Percentiles rank a stretch among this genome's conserved stretches.
Evolutionary conservation across 2,329 filamentous ascomycete genomes (phyloP).

Genomic region (Zymoseptoria pseudotritici): DNA sequence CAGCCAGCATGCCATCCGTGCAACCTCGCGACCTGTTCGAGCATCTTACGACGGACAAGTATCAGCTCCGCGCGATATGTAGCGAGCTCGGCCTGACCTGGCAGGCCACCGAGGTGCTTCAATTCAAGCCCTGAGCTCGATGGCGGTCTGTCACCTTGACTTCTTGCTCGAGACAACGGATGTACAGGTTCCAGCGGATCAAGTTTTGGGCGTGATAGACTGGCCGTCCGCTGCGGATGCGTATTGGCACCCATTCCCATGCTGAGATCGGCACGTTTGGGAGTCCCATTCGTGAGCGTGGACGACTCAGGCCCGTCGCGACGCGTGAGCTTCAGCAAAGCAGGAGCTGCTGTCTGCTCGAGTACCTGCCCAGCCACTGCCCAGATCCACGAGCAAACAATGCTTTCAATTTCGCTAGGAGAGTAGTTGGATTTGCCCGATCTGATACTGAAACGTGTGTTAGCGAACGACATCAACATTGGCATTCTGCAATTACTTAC

Average conservation of each 20-base stretch:
- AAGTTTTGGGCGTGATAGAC: slow-evolving; percentile 12
- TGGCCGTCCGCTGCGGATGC: slow-evolving; percentile 26
- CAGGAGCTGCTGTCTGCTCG: slow-evolving; percentile 52
- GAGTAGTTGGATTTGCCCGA: neutral
- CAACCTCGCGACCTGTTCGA: slow-evolving; percentile 66
- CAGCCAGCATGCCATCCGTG: slow-evolving; percentile 72
- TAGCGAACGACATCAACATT: neutral
- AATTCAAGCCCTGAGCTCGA: slow-evolving; percentile 11
- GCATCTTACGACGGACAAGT: slow-evolving; percentile 67
- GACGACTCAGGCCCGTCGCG: slow-evolving; percentile 2
- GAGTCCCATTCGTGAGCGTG: slow-evolving; percentile 14
- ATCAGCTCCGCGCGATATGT: slow-evolving; percentile 77
- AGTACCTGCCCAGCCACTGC: slow-evolving; percentile 69
- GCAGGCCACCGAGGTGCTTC: slow-evolving; percentile 15
- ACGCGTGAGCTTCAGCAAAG: slow-evolving; percentile 18
- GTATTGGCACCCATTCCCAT: slow-evolving; percentile 25
- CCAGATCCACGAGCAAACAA: slow-evolving; percentile 72
- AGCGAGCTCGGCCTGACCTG: slow-evolving; percentile 68
- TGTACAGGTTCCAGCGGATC: slow-evolving; percentile 6
- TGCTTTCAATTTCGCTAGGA: slow-evolving; percentile 54
- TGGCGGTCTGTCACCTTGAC: slow-evolving; percentile 11
- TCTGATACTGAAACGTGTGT: neutral
- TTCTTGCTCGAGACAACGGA: slow-evolving; percentile 3
- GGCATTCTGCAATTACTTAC: slow-evolving; percentile 32
- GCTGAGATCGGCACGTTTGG: slow-evolving; percentile 18